A percentile compares a stretch with the other conserved stretches of the same genome.
Conservation (phyloP, 257 asterid species). For the Solanum bulbocastanum region DNA sequence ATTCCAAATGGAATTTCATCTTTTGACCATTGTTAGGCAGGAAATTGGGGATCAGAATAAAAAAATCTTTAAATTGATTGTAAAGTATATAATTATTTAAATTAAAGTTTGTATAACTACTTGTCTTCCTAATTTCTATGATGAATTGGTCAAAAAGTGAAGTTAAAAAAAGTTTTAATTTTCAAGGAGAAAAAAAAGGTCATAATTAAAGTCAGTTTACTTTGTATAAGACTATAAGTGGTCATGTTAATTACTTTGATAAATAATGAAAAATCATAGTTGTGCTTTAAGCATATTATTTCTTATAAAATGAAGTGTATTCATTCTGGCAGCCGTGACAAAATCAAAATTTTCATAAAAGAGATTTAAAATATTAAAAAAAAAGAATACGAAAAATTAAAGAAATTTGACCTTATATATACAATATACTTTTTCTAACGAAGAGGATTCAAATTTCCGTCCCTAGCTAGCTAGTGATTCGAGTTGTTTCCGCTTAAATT, state of each 20-base stretch:
- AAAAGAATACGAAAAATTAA: accelerated
- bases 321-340: background rate
- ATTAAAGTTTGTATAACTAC: background rate
- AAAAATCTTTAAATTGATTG: background rate
- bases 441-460: too few relatives aligned
- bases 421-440: too few relatives aligned
- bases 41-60: background rate
- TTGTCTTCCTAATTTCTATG: background rate
- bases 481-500: too few relatives aligned
- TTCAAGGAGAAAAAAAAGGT: background rate
- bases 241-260: background rate
- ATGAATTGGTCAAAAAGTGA: background rate
- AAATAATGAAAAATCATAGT: background rate
- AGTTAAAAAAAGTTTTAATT: background rate
- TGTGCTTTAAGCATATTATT: background rate
- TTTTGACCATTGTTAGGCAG: background rate
- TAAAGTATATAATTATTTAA: background rate
- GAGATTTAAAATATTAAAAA: background rate
- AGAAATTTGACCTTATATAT: background rate
- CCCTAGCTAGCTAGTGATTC: background rate
- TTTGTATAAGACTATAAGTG: background rate
- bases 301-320: background rate
- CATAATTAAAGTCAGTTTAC: background rate
- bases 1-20: background rate
- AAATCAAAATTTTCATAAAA: background rate